These are phyloP conservation scores for Akanthomyces muscarius DNA, from an alignment of 2,329 filamentous ascomycete species.

Conservation along the genomic window DNA sequence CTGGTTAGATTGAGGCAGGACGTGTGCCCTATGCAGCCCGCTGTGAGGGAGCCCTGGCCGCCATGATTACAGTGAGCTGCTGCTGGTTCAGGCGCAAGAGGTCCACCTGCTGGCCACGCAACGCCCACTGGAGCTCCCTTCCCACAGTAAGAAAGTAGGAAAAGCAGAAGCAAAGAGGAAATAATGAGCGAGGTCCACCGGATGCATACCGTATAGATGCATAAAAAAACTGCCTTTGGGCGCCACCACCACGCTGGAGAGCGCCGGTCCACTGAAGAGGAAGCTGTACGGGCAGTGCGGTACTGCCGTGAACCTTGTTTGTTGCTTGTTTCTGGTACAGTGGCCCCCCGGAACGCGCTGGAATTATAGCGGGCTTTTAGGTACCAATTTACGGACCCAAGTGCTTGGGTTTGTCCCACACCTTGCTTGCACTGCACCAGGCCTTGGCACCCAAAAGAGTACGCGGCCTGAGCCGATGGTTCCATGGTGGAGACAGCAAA, in stretches of 20 bases:
- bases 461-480: constrained; percentile 6
- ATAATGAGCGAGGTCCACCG: neutral
- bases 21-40: no score
- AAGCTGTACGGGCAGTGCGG: neutral
- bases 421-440: no score
- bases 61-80: no score
- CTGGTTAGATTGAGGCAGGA: no score
- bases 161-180: neutral
- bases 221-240: neutral
- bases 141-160: neutral
- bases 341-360: neutral
- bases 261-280: neutral
- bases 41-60: no score
- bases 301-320: neutral
- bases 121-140: no score
- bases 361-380: neutral
- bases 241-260: neutral
- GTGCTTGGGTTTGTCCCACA: neutral
- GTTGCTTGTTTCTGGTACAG: neutral
- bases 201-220: neutral
- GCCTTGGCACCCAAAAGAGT: neutral
- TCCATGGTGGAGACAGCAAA: neutral
- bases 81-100: no score
- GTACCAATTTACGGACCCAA: neutral
- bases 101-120: no score